Base-by-base conservation (phyloP, 2,329 filamentous ascomycete genomes). In the Aspergillus oerlinghausenensis region DNA sequence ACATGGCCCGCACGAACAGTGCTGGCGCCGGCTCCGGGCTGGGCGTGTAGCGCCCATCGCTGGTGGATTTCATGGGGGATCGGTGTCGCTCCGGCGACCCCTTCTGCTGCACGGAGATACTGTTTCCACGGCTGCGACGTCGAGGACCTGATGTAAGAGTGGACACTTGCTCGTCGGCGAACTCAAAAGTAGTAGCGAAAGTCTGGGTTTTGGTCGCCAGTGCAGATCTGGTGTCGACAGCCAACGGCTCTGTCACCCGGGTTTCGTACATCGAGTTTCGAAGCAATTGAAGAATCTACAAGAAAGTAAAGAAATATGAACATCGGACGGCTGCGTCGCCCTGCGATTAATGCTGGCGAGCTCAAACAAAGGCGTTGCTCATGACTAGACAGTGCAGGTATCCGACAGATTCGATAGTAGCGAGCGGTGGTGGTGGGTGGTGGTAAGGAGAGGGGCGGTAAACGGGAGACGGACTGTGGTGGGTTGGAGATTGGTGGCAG, bases 1-100 rank as follows among this genome's bases (percentile, higher is more conserved):
- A 99, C 62, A 97, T 84, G 49, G 94, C 94, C 70, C 92, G 89
- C 69, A 99, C 94, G 72, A 94, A 97, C 80, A 97, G 70, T 50
- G 80, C 77, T 28, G 82, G 78, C 50, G 79, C 65, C 23, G 74
- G 73, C 56, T 78, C 80, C 19, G 70, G 68, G 58, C 68, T 72
- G 55, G 68, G 65, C 40, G 70, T 63, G 60, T 66, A 72, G 55
- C 68, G 59, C 49, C 59, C 66, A 57, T 65, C 60, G 38, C 62
- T 60, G 55, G 69, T 62, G 55, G 69, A 58, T 58, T 70, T 71
- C 61, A 66, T 64, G 29, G 69, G 67, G 4, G 72, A 67, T 38
- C 62, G 57, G 59, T 66, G 67, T 55, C 64, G 64, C 45, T 63
- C 61, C 28, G 65, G 65, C 42, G 66, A 63, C 51, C 61, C 63